A percentile compares a stretch with the other conserved stretches of the same genome.
Evolutionary conservation across 352 stramenopile species (phyloP).

Genomic region (Globisporangium lucens): DNA sequence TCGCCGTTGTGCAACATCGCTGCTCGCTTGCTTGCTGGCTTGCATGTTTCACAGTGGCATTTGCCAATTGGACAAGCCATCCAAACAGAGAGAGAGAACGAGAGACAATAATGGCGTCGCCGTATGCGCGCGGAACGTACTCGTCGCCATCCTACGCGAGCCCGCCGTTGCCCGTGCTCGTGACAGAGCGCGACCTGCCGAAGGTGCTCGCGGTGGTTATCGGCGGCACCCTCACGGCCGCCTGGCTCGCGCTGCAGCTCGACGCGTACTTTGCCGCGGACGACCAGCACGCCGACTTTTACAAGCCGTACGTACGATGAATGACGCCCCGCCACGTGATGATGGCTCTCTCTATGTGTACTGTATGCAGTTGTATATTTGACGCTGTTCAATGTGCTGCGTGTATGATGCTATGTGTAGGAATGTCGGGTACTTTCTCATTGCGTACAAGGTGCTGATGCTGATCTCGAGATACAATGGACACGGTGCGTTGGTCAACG

Average conservation of each 20-base stretch:
- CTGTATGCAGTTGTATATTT: neutral
- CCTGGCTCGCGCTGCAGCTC: constrained; percentile 48
- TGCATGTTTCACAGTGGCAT: neutral
- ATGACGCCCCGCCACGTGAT: neutral
- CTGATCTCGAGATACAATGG: constrained; percentile 51
- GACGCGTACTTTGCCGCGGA: constrained; percentile 45
- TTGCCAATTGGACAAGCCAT: neutral
- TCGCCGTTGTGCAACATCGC: neutral
- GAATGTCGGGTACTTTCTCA: constrained; percentile 46
- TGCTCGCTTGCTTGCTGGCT: neutral
- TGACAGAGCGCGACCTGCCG: constrained; percentile 53
- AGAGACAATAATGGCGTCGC: neutral
- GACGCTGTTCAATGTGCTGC: neutral
- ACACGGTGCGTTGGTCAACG: constrained; percentile 36
- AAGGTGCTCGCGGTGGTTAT: constrained; percentile 33
- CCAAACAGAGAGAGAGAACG: neutral
- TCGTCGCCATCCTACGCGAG: constrained; percentile 19
- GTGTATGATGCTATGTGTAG: constrained; percentile 21
- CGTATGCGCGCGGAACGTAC: constrained; percentile 6
- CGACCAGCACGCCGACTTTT: constrained; percentile 40
- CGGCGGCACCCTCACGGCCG: constrained; percentile 28
- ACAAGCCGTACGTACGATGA: constrained; percentile 39
- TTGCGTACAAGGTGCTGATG: constrained; percentile 48
- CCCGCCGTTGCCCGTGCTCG: constrained; percentile 46
- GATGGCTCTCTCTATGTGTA: neutral